Base-by-base conservation (phyloP, 2,329 filamentous ascomycete species). In the Cercospora citrullina region DNA sequence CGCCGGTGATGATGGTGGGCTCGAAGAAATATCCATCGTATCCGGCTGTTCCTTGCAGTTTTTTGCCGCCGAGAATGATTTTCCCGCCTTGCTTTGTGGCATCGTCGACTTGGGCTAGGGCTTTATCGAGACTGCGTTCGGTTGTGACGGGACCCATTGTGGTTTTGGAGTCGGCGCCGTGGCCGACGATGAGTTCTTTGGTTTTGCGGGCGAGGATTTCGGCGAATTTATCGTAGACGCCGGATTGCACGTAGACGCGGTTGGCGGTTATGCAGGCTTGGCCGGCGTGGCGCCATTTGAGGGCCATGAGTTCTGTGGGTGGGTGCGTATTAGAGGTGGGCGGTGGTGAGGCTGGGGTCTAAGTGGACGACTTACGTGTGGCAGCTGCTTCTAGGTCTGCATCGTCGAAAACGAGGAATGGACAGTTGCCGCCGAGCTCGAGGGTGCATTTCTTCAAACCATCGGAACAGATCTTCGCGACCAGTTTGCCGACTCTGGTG, bases 211-310 rank as follows among this genome's bases (percentile, higher is more conserved):
- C 81, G 5, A 90, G 80, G 58, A 86, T 80, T 1, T 84, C 79
- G 4, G 88, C 81, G 72, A 91, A 90, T 39, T 82, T 81, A 42
- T 89, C 86, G 76, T 89, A 88, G 8, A 92, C 84, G 12, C 84
- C 84, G 2, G 81, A 82, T 75, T 91, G 88, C 2, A 91, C 86
- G 75, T 88, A 90, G 30, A 91, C 84, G 0, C 88, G 82, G 74
- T 90, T 90, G 7, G 87, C 87, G 0, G 87, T 87, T 69, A 90
- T 86, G 72, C 88, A 90, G 3, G 87, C 87, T 77, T 90, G 87
- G 2, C 87, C 87, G 2, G 87, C 87, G 74, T 89, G 86, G 8
- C 85, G 81, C 79, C 84, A 87, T 74, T 87, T 86, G 18, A 87
- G 77, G 0, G 80, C 77, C 79, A 84, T 80, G 18, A 84, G 80